Conservation (phyloP, 2,329 filamentous ascomycete genomes). For the Phoma sp. region DNA sequence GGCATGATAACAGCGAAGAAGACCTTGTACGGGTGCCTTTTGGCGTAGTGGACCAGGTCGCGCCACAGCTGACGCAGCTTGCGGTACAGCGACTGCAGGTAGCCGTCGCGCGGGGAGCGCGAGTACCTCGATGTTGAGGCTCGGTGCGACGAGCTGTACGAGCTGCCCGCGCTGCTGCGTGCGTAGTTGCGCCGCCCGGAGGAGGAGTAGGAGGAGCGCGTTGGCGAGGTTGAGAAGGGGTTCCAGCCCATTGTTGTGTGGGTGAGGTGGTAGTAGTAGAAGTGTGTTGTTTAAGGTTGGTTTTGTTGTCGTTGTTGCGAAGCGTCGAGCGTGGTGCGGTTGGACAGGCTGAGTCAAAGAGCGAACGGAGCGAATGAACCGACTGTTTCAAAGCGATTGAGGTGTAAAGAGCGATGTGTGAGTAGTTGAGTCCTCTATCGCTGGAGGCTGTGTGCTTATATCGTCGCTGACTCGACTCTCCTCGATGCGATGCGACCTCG, state of each 20-base stretch:
- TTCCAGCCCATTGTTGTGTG: slow-evolving; percentile 44
- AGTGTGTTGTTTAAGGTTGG: too few relatives aligned
- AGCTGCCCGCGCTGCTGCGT: slow-evolving; percentile 33
- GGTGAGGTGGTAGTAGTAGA: background rate
- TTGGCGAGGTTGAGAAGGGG: slow-evolving; percentile 34
- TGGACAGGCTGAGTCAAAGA: too few relatives aligned
- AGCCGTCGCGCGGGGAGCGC: slow-evolving; percentile 76
- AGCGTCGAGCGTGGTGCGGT: too few relatives aligned
- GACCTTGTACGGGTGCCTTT: slow-evolving; percentile 83
- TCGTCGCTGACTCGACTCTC: background rate
- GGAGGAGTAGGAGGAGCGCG: slow-evolving; percentile 28
- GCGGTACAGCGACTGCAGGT: slow-evolving; percentile 74
- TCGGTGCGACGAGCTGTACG: slow-evolving; percentile 40
- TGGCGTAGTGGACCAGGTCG: slow-evolving; percentile 81
- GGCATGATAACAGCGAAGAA: slow-evolving; percentile 91
- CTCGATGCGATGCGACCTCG: too few relatives aligned
- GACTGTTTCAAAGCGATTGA: too few relatives aligned
- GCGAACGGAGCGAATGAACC: too few relatives aligned
- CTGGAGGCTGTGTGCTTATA: background rate
- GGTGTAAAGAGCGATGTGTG: background rate
- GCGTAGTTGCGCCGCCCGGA: slow-evolving; percentile 27
- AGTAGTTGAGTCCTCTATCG: background rate
- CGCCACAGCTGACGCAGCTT: slow-evolving; percentile 80
- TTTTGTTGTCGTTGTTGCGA: too few relatives aligned
- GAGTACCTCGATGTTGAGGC: slow-evolving; percentile 77